Base-by-base conservation (phyloP, 495 filamentous ascomycete genomes). In the Beverwykella pulmonaria region DNA sequence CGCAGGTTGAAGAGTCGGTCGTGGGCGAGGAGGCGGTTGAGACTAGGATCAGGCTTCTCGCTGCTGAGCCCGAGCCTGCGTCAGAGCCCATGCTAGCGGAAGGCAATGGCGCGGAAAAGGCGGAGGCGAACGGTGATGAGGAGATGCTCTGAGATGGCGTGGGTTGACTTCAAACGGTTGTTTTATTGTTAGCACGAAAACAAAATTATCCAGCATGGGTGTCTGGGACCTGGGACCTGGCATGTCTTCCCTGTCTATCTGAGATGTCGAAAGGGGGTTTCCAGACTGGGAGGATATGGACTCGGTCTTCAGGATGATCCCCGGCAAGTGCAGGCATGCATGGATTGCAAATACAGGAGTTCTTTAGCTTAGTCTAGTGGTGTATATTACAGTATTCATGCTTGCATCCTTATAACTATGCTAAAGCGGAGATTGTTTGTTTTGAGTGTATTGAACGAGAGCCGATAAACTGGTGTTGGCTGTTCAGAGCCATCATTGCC, bases 1-100 rank as follows among this genome's bases (percentile, higher is more conserved):
- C 85, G 63, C 90, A 87, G 19, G 91, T 98, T 50, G 92, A 97
- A 77, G 92, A 97, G 78, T 65, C 69, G n/a, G 66, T 77, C n/a
- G 75, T 79, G 15, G 74, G 72, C 3, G 77, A 79, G 62, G 68
- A 53, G 19, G 66, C 71, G 1, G 68, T 77, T 23, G 67, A 69
- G 39, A 49, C 67, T 62, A 57, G 64, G 64, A 61, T 71, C 29
- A 73, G 61, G 58, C 36, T 68, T 17, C 55, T 71, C 10, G 60
- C 46, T 19, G 55, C 65, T 2, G 34, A 69, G 46, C 34, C 63
- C 17, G 68, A 63, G 30, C 27, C 46, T 9, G 61, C 61, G 17
- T 19, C 49, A 10, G 50, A 66, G 49, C 53, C 44, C 9, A 32
- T 39, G 29, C 27, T 12, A 15, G 36, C 30, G 25, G 29, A 64